Percentiles rank a stretch among this genome's conserved stretches.
These are phyloP conservation scores for Paxillus rubicundulus DNA, from an alignment of 768 basidiomycete genomes.

Conservation along the genomic window DNA sequence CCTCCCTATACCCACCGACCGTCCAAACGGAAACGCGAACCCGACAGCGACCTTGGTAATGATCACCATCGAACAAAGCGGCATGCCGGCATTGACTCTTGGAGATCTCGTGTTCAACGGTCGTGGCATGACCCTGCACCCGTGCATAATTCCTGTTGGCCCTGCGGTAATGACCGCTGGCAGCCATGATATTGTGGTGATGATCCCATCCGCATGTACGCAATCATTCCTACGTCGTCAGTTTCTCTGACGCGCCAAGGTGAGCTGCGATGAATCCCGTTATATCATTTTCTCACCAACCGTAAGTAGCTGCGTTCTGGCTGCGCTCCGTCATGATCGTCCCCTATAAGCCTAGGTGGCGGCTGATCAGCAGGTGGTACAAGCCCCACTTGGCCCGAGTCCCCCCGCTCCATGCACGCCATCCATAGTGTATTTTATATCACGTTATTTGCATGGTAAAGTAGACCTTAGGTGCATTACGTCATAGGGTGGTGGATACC, in stretches of 20 bases:
- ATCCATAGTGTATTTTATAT: conserved; percentile 21
- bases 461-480: conserved; percentile 16
- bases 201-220: background rate
- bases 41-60: conserved; percentile 12
- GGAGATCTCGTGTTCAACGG: conserved; percentile 18
- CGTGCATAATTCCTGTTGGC: conserved; percentile 7
- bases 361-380: background rate
- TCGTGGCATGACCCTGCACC: conserved; percentile 6
- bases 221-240: background rate
- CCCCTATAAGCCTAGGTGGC: background rate
- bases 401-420: conserved; percentile 12
- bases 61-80: conserved; percentile 24
- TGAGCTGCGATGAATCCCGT: background rate
- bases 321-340: conserved; percentile 1
- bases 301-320: conserved; percentile 7
- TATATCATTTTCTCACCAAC: background rate
- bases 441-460: conserved; percentile 18
- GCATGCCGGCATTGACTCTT: conserved; percentile 17
- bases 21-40: conserved; percentile 53
- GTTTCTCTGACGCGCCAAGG: background rate
- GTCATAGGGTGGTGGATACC: conserved; percentile 13
- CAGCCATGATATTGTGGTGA: conserved; percentile 8
- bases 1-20: conserved; percentile 60
- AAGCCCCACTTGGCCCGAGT: background rate
- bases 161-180: conserved; percentile 17